Base-by-base conservation (phyloP, 805 yeast genomes). In the Tetrapisispora taiwanensis region DNA sequence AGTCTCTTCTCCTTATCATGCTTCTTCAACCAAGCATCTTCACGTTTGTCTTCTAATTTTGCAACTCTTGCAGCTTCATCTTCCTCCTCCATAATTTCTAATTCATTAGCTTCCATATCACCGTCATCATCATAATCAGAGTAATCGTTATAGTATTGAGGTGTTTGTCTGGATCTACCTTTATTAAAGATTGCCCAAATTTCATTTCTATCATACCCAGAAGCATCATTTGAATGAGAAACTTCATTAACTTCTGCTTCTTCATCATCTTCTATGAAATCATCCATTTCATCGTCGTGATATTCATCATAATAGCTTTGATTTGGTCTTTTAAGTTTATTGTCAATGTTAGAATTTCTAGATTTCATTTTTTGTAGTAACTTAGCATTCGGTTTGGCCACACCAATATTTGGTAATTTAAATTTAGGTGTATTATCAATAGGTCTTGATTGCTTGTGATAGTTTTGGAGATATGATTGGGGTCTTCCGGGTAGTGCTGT, bases 71-170 rank as follows among this genome's bases (percentile, higher is more conserved):
- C 69, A 12, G 95, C 81, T 30, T 74, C 56, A 48, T 69, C 75
- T 63, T 90, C 98, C 56, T 90, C 98, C 45, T 77, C 84, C 35
- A 87, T 66, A 20, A 92, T 78, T 50, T 90, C 97, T 24, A 80
- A 80, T 24, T 96, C 97, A 1, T 92, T 82, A 3, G 96, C 96
- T 59, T 90, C 97, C 97, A 92, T 90, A 55, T 85, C 87, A 33
- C 66, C 74, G 20, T 70, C 69, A 13, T 41, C 41, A 15, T 37
- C 48, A 15, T 46, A 36, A 7, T 41, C 48, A 14, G 44, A 36
- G 4, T 41, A 32, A 15, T 41, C 31, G 17, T 42, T 46, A 43
- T 72, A 70, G 42, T 71, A 67, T 31, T 65, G 63, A 48, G 69
- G 72, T 36, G 70, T 63, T 0, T 67, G 53, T 37, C 86, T 68